phyloP scores from a whole-genome alignment of 2,329 filamentous ascomycete genomes.

The Diaporthe vexans region DNA sequence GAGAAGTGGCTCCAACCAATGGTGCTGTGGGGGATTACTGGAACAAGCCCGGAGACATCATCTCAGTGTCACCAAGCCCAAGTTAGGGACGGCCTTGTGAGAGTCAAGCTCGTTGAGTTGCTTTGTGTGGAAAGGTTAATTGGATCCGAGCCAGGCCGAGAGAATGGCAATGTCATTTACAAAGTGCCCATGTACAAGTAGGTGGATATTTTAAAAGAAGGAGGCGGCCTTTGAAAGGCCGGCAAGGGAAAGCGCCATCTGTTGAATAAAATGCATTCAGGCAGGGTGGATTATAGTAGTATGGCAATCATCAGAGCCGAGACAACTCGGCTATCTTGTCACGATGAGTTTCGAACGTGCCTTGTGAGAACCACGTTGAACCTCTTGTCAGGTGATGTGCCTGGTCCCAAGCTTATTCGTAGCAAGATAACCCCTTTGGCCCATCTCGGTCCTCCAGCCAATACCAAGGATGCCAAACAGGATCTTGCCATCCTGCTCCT shows the following conservation, averaged over 20 bases:
- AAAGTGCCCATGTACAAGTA: conserved; percentile 40
- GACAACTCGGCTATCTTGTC: conserved; percentile 16
- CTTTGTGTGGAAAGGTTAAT: conserved; percentile 26
- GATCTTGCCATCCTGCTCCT: conserved; percentile 71
- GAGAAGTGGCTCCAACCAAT: neutral
- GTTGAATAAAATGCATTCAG: conserved; percentile 38
- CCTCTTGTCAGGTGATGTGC: conserved; percentile 32
- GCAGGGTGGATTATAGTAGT: conserved; percentile 22
- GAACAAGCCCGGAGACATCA: neutral
- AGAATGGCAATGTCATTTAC: conserved; percentile 39
- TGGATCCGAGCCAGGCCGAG: conserved; percentile 39
- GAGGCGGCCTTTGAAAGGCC: conserved; percentile 26
- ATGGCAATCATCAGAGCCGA: conserved; percentile 32
- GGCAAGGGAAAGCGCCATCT: conserved; percentile 9
- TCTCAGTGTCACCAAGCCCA: no score
- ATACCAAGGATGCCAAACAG: conserved; percentile 87
- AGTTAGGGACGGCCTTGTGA: neutral
- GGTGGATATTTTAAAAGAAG: conserved; percentile 33
- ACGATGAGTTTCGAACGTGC: neutral
- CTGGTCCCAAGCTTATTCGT: conserved; percentile 83
- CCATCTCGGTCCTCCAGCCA: conserved; percentile 91
- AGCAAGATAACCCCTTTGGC: conserved; percentile 86
- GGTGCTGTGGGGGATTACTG: neutral
- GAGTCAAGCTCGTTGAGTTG: conserved; percentile 4
- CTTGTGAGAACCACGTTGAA: neutral